Conservation (phyloP, 495 filamentous ascomycete species). For the Xylaria castorea region DNA sequence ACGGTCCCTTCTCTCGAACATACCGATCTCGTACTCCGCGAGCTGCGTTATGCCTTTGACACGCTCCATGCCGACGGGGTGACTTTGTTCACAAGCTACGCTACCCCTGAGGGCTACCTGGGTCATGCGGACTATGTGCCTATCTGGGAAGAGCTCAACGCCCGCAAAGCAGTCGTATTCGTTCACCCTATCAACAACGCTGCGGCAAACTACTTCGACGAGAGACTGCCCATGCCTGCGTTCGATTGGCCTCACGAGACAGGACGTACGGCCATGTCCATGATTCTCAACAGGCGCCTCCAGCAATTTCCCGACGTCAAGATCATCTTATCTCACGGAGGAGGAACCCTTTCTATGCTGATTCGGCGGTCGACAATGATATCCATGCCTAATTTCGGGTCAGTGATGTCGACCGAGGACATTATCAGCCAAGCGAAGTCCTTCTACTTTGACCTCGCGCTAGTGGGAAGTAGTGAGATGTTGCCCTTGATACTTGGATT, state of each 20-base stretch:
- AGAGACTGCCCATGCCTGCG: background rate
- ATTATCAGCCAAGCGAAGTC: background rate
- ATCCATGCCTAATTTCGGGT: background rate
- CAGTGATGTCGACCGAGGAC: background rate
- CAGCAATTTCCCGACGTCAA: constrained; percentile 2
- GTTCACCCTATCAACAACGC: background rate
- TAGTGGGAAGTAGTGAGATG: background rate
- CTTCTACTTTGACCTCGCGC: constrained; percentile 8
- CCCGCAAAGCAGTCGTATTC: constrained; percentile 2
- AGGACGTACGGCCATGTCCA: background rate
- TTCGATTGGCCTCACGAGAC: constrained; percentile 6
- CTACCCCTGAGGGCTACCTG: background rate
- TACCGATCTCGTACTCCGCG: background rate
- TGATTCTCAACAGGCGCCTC: constrained; percentile 1
- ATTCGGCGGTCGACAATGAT: background rate
- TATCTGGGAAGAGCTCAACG: constrained; percentile 1
- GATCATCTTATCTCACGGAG: constrained; percentile 3
- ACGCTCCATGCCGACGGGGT: background rate
- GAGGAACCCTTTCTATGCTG: background rate
- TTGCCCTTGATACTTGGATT: background rate
- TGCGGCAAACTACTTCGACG: background rate
- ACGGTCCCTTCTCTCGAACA: constrained; percentile 4
- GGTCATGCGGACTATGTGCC: background rate
- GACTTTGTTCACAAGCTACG: constrained; percentile 1
- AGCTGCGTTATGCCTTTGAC: constrained; percentile 1